phyloP scores from a whole-genome alignment of 331 rosid genomes.

The Dryas integrifolia region DNA sequence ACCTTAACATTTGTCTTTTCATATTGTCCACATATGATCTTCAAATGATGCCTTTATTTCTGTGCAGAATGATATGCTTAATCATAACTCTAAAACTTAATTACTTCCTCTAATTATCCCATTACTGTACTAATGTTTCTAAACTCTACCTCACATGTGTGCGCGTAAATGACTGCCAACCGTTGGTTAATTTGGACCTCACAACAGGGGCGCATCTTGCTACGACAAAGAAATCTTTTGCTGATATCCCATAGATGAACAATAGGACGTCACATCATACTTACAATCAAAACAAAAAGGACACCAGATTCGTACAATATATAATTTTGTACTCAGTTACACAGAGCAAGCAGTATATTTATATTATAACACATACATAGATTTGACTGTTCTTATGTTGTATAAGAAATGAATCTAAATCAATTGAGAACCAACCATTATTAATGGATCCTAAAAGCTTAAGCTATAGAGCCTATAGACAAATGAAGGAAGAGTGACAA shows the following conservation, averaged over 20 bases:
- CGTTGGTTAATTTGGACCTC: background rate
- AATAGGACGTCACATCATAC: conserved; percentile 2
- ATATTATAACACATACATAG: too few relatives aligned
- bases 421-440: too few relatives aligned
- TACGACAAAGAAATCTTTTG: background rate
- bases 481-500: too few relatives aligned
- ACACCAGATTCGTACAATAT: background rate
- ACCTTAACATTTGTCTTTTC: conserved; percentile 95
- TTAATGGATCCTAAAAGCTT: too few relatives aligned
- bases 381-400: too few relatives aligned
- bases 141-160: background rate
- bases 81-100: conserved; percentile 11
- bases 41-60: conserved; percentile 41
- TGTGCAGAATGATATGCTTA: conserved; percentile 13
- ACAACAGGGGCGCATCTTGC: background rate
- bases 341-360: background rate
- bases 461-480: too few relatives aligned
- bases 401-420: too few relatives aligned
- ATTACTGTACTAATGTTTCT: background rate
- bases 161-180: background rate
- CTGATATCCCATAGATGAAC: conserved; percentile 4
- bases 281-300: conserved; percentile 9
- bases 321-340: background rate
- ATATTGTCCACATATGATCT: conserved; percentile 58
- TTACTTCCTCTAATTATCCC: background rate